Base-by-base conservation (phyloP, 345 rosid species). In the Trapa bicornis region DNA sequence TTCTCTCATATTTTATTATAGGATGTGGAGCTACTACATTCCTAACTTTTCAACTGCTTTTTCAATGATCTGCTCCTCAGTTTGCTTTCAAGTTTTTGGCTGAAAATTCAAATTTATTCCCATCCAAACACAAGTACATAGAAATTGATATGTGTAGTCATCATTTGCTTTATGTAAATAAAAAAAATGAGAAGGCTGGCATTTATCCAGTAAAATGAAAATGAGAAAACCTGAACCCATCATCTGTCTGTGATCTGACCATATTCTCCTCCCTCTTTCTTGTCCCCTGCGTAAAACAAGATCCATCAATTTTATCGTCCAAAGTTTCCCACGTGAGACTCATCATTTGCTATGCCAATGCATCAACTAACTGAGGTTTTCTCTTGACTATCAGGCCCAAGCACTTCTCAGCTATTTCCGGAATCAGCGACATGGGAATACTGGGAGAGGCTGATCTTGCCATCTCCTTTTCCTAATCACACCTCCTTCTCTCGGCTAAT, bases 331-430 rank as follows among this genome's bases (percentile, higher is more conserved):
- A 17, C 4, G 56, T 50, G 5, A 50, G 17, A 22, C 29, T 22
- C 0, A 6, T 50, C 22, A 50, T 50, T 50, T 4, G 3, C 56
- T 50, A 14, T 22, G 29, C 29, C 29, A 22, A 22, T 14, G 15
- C 56, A 16, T 2, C 58, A 29, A 47, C 17, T 52, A 15, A 6
- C 14, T 37, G 16, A 42, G 39, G 70, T 39, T 9, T 41, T 78
- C 68, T 56, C 43, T 41, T 53, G 35, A 9, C 47, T 67, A 70
- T 74, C 90, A 94, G 99, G 97, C 99, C 38, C 96, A 87, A 77
- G 76, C 85, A 47, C 81, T 94, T 62, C 96, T 94, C 48, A 85
- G 82, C 78, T 78, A 65, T 80, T 91, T 91, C 81, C 82, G 89
- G 74, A 86, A 72, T 80, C 96, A 91, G 68, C 80, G 96, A 57